phyloP scores from a whole-genome alignment of 1,139 yeast species.

The Zygosaccharomyces sapae region DNA sequence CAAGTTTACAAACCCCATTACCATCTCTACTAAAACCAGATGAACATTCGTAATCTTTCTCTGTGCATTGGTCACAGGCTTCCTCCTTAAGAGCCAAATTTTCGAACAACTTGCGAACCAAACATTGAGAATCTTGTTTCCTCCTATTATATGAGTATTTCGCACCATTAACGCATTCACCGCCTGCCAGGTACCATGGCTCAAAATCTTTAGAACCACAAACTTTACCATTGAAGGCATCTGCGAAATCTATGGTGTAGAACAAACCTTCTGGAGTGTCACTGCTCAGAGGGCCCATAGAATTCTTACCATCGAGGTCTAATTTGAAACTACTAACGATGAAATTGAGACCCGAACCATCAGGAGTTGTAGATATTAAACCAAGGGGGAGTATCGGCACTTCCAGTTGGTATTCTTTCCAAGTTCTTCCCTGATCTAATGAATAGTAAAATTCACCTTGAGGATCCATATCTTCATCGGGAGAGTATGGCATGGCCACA shows the following conservation, averaged over 20 bases:
- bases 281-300: too few species aligned
- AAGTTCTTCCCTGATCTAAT: slow-evolving; percentile 67
- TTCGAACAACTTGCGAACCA: slow-evolving; percentile 55
- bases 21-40: slow-evolving; percentile 48
- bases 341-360: slow-evolving; percentile 65
- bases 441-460: slow-evolving; percentile 51
- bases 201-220: slow-evolving; percentile 63
- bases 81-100: slow-evolving; percentile 56
- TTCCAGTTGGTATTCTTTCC: slow-evolving; percentile 55
- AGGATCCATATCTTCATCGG: slow-evolving; percentile 31
- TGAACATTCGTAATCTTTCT: slow-evolving; percentile 69
- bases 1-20: slow-evolving; percentile 55
- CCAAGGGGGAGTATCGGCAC: slow-evolving; percentile 42
- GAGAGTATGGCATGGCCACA: slow-evolving; percentile 46
- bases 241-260: slow-evolving; percentile 57
- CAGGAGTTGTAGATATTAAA: slow-evolving; percentile 57
- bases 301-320: neutral
- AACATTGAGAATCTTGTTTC: slow-evolving; percentile 65
- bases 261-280: slow-evolving; percentile 21
- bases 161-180: slow-evolving; percentile 71
- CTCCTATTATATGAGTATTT: slow-evolving; percentile 64
- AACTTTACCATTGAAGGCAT: slow-evolving; percentile 50
- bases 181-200: slow-evolving; percentile 53
- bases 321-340: slow-evolving; percentile 46
- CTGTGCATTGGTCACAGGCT: slow-evolving; percentile 60